phyloP scores from a whole-genome alignment of 75 land plant species.

The Sequoia sempervirens region DNA sequence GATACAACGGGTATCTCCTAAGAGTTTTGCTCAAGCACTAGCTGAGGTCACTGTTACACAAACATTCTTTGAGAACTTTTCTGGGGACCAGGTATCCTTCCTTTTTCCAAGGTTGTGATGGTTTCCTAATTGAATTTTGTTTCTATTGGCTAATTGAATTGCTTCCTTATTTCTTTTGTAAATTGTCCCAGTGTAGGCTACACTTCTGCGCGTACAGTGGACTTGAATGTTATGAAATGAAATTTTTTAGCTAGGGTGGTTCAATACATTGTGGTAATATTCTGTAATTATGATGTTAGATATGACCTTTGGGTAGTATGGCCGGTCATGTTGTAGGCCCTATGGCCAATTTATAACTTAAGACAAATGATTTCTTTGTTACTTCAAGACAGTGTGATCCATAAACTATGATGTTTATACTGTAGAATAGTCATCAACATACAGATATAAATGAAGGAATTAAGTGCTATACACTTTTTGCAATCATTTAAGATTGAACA shows the following conservation, averaged over 20 bases:
- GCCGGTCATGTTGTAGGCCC: not conserved
- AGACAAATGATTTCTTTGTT: not conserved
- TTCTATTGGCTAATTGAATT: not conserved
- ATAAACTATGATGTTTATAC: no score
- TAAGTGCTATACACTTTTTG: no score
- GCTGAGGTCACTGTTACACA: slow-evolving; percentile 88
- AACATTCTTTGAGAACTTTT: slow-evolving; percentile 93
- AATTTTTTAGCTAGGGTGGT: not conserved
- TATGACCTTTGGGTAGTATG: not conserved
- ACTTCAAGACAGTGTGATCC: not conserved
- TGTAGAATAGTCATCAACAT: no score
- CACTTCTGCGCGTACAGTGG: not conserved
- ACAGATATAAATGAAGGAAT: no score
- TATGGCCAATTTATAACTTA: not conserved
- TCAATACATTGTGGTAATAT: not conserved
- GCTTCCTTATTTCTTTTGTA: not conserved
- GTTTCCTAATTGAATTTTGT: slow-evolving; percentile 3
- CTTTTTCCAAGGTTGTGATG: not conserved
- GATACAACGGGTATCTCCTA: slow-evolving; percentile 96
- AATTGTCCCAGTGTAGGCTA: not conserved
- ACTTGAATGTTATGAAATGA: not conserved
- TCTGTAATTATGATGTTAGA: not conserved
- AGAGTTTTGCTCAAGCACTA: slow-evolving; percentile 86
- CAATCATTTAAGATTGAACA: no score
- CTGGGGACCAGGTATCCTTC: slow-evolving; percentile 88